These are phyloP conservation scores for Oryza punctata DNA, from an alignment of 176 grass and related monocot genomes.

Conservation along the genomic window DNA sequence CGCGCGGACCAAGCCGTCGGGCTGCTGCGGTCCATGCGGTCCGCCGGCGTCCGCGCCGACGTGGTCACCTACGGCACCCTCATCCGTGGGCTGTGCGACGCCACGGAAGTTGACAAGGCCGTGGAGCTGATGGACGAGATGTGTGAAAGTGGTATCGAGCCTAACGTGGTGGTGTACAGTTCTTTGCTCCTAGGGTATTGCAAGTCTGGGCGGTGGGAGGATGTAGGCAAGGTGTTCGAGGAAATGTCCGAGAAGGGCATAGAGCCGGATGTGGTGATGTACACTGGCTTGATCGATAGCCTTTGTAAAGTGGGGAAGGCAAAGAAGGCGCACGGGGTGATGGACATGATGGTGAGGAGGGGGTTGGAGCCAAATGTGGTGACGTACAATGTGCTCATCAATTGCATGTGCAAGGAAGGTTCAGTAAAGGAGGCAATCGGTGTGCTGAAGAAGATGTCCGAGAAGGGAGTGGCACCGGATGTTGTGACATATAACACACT, in stretches of 20 bases:
- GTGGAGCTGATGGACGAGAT: constrained; percentile 45
- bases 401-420: constrained; percentile 53
- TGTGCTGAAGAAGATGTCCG: background rate
- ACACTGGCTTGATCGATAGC: constrained; percentile 59
- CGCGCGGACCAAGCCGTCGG: constrained; percentile 34
- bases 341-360: constrained; percentile 53
- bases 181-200: constrained; percentile 59
- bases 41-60: constrained; percentile 40
- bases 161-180: constrained; percentile 45
- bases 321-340: constrained; percentile 43
- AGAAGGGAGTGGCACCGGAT: constrained; percentile 26
- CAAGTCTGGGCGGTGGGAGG: constrained; percentile 58
- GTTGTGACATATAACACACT: constrained; percentile 63
- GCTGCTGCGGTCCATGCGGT: constrained; percentile 45
- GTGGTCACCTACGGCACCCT: constrained; percentile 52
- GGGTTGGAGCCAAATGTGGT: constrained; percentile 57
- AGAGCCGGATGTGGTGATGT: constrained; percentile 49
- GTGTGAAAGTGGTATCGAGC: constrained; percentile 30
- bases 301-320: constrained; percentile 62
- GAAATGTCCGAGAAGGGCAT: constrained; percentile 52
- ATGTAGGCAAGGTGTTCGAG: constrained; percentile 53
- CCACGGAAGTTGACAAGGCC: constrained; percentile 35
- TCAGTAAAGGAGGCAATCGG: constrained; percentile 31
- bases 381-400: constrained; percentile 63
- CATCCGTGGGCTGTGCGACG: constrained; percentile 47